Evolutionary conservation across 2,329 filamentous ascomycete species (phyloP).

Genomic region (Hypoxylon sp.): DNA sequence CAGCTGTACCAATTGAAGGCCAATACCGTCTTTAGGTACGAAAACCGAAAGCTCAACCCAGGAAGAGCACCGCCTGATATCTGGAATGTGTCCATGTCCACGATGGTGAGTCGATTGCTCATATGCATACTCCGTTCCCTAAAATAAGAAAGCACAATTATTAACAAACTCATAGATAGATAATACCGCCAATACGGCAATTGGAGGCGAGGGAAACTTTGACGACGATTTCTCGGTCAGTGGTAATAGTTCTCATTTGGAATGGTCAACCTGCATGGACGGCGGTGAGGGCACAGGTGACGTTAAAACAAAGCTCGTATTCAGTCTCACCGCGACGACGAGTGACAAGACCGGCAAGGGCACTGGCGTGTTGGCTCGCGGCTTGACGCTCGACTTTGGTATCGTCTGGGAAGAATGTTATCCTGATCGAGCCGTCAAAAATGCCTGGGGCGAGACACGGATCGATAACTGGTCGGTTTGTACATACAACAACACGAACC

Average conservation of each 20-base stretch:
- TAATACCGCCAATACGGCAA: slow-evolving; percentile 18
- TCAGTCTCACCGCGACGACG: slow-evolving; percentile 31
- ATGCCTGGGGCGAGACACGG: slow-evolving; percentile 39
- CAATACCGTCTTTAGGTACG: slow-evolving; percentile 37
- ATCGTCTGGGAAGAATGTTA: slow-evolving; percentile 41
- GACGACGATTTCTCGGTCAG: slow-evolving; percentile 31
- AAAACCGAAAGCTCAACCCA: slow-evolving; percentile 32
- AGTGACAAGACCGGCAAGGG: slow-evolving; percentile 37
- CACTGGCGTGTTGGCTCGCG: slow-evolving; percentile 28
- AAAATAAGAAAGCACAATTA: neutral
- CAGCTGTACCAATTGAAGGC: slow-evolving; percentile 36
- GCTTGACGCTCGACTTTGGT: slow-evolving; percentile 38
- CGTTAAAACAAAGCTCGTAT: slow-evolving; percentile 40
- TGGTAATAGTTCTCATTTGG: slow-evolving; percentile 20
- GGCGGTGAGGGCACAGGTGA: slow-evolving; percentile 40
- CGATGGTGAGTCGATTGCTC: slow-evolving; percentile 34
- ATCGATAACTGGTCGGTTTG: slow-evolving; percentile 42
- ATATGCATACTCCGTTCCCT: neutral
- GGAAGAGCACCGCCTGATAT: slow-evolving; percentile 38
- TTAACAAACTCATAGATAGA: slow-evolving; percentile 32
- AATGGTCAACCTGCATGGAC: slow-evolving; percentile 45
- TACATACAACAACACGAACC: slow-evolving; percentile 33
- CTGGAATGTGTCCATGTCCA: slow-evolving; percentile 43
- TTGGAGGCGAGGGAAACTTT: slow-evolving; percentile 39
- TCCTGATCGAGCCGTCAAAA: slow-evolving; percentile 32